Evolutionary conservation across 1,284 basidiomycete species (phyloP).

Genomic region (Sporisorium iseilematis-ciliati): DNA sequence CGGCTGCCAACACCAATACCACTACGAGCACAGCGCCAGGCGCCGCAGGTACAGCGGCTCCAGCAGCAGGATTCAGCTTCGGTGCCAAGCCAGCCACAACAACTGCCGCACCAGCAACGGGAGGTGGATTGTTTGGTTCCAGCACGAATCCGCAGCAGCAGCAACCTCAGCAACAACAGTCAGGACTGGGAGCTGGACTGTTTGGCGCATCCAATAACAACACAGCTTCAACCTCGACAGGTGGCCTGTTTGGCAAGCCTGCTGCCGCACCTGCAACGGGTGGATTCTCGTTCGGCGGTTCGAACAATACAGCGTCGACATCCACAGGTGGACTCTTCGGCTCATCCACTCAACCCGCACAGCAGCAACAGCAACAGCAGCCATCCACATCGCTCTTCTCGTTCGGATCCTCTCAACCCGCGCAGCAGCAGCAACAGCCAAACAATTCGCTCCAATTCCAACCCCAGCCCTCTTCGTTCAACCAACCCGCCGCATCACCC

Average conservation of each 20-base stretch:
- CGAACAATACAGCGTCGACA: constrained; percentile 23
- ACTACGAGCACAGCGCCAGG: constrained; percentile 20
- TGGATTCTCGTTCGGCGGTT: constrained; percentile 48
- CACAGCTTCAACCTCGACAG: constrained; percentile 18
- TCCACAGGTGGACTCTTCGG: constrained; percentile 28
- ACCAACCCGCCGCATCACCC: constrained; percentile 40
- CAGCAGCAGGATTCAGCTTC: constrained; percentile 49
- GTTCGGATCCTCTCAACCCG: constrained; percentile 19
- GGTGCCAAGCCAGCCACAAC: constrained; percentile 38
- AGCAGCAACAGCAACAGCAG: constrained; percentile 28
- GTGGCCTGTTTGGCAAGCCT: constrained; percentile 43
- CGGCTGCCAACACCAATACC: constrained; percentile 13
- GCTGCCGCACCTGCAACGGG: constrained; percentile 18
- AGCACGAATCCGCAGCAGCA: constrained; percentile 24
- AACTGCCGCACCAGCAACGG: constrained; percentile 28
- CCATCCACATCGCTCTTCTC: constrained; percentile 25
- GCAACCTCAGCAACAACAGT: constrained; percentile 20
- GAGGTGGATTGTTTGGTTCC: constrained; percentile 44
- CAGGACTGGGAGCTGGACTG: constrained; percentile 31
- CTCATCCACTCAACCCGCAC: constrained; percentile 17
- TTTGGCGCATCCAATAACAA: constrained; percentile 38
- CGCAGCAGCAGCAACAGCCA: constrained; percentile 26
- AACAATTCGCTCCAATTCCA: constrained; percentile 26
- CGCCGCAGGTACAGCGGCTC: constrained; percentile 17
- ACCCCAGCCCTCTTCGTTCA: constrained; percentile 8